A percentile compares a stretch with the other conserved stretches of the same genome.
These are phyloP conservation scores for Arabidopsis lyrata DNA, from an alignment of 441 rosid genomes.

Conservation along the genomic window DNA sequence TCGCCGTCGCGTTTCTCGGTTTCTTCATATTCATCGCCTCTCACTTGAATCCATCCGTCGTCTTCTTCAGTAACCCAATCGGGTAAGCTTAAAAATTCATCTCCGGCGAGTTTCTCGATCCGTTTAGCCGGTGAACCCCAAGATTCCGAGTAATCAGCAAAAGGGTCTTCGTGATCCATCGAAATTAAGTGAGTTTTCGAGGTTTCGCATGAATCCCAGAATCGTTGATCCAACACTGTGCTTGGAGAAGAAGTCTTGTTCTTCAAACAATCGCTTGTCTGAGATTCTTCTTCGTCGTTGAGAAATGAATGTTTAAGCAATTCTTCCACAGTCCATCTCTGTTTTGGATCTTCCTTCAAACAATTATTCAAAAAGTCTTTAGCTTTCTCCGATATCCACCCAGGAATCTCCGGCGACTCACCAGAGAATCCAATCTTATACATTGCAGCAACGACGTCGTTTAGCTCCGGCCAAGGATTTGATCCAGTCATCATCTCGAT, in stretches of 20 bases:
- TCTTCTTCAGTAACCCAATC: conserved; percentile 53
- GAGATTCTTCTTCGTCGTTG: conserved; percentile 3
- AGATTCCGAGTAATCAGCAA: conserved; percentile 19
- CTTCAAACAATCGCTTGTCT: conserved; percentile 23
- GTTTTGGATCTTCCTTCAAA: conserved; percentile 56
- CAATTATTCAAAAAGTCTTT: conserved; percentile 74
- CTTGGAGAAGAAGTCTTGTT: conserved; percentile 60
- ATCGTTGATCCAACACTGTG: conserved; percentile 70
- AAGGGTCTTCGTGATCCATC: conserved; percentile 26
- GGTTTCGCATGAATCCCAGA: conserved; percentile 68
- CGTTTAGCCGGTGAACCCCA: conserved; percentile 42
- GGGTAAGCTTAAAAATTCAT: conserved; percentile 30
- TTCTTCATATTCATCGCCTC: conserved; percentile 45
- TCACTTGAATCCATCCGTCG: conserved; percentile 69
- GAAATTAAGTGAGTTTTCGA: conserved; percentile 45
- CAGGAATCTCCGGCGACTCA: conserved; percentile 69
- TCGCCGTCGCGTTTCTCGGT: conserved; percentile 28
- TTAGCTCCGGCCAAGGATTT: conserved; percentile 72
- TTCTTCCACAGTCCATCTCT: conserved; percentile 66
- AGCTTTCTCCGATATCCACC: conserved; percentile 60
- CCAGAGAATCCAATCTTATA: conserved; percentile 74
- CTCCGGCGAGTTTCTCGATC: conserved; percentile 55
- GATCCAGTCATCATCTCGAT: conserved; percentile 82
- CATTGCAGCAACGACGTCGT: conserved; percentile 70
- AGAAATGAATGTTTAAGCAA: conserved; percentile 79